These are phyloP conservation scores for Blastobotrys raffinosifermentans DNA, from an alignment of 1,139 yeast genomes.

Conservation along the genomic window DNA sequence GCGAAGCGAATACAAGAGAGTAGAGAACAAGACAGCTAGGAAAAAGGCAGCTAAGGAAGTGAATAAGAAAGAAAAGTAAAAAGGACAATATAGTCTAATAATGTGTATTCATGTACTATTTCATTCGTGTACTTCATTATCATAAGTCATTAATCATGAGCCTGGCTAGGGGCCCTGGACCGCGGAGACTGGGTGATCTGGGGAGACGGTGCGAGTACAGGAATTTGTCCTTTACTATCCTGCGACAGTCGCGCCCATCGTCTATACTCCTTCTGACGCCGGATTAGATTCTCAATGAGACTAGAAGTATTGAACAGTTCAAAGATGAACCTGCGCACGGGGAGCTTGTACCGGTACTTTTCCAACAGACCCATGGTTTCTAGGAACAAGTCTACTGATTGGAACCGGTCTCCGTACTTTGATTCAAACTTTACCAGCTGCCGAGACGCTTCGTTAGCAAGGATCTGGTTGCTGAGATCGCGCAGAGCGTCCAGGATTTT, in stretches of 20 bases:
- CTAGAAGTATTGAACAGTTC: conserved; percentile 57
- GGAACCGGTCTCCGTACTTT: conserved; percentile 51
- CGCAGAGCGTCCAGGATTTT: conserved; percentile 52
- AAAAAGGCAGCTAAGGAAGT: too few relatives aligned
- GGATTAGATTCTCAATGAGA: conserved; percentile 44
- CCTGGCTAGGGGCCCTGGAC: too few relatives aligned
- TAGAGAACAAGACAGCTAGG: too few relatives aligned
- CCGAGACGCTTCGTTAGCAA: conserved; percentile 59
- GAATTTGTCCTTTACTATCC: background rate
- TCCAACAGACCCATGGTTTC: conserved; percentile 61
- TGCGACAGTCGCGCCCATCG: conserved; percentile 18
- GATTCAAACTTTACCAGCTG: conserved; percentile 54
- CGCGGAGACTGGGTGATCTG: too few relatives aligned
- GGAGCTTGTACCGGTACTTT: conserved; percentile 57
- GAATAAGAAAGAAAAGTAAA: too few relatives aligned
- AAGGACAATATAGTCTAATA: too few relatives aligned
- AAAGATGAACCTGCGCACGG: conserved; percentile 60
- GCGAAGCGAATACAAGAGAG: too few relatives aligned
- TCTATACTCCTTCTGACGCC: conserved; percentile 20
- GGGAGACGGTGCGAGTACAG: too few relatives aligned
- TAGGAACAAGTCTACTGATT: conserved; percentile 50
- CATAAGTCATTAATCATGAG: too few relatives aligned
- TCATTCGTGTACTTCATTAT: too few relatives aligned
- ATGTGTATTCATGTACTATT: too few relatives aligned
- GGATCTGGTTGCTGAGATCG: conserved; percentile 56